Evolutionary conservation across 2,329 filamentous ascomycete genomes (phyloP).

Genomic region (Exophiala xenobiotica): DNA sequence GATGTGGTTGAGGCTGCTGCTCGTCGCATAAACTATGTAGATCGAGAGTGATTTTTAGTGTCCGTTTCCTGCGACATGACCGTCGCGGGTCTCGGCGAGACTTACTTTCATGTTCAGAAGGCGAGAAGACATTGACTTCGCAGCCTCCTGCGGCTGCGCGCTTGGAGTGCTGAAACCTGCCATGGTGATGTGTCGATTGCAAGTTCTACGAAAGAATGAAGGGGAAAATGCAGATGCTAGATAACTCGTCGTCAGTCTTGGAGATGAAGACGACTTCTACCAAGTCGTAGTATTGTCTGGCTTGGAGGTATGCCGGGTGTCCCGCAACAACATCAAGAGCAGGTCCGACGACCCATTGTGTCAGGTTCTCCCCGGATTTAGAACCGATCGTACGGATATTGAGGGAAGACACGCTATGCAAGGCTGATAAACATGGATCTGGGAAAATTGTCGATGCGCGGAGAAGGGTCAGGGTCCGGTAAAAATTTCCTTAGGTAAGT

Average conservation of each 20-base stretch:
- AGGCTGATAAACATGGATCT: neutral
- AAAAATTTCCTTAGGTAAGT: neutral
- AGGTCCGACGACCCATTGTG: neutral
- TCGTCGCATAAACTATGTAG: conserved; percentile 30
- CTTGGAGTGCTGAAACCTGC: conserved; percentile 20
- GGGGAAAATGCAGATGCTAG: neutral
- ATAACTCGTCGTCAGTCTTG: neutral
- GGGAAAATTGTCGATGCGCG: conserved; percentile 3
- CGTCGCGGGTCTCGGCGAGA: neutral
- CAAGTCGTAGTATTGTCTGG: neutral
- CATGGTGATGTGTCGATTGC: conserved; percentile 10
- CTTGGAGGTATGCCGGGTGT: neutral
- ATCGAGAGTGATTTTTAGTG: neutral
- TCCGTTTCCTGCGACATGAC: neutral
- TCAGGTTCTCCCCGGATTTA: neutral
- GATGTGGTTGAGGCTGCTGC: conserved; percentile 19
- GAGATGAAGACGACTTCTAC: neutral
- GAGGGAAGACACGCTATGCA: neutral
- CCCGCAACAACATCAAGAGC: neutral
- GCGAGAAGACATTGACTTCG: conserved; percentile 31
- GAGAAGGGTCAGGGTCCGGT: neutral
- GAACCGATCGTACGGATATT: neutral
- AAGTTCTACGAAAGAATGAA: neutral
- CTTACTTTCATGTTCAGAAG: conserved; percentile 32
- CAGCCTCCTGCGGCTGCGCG: conserved; percentile 11